Conservation (phyloP, 1,284 basidiomycete genomes). For the Leccinum variabile region DNA sequence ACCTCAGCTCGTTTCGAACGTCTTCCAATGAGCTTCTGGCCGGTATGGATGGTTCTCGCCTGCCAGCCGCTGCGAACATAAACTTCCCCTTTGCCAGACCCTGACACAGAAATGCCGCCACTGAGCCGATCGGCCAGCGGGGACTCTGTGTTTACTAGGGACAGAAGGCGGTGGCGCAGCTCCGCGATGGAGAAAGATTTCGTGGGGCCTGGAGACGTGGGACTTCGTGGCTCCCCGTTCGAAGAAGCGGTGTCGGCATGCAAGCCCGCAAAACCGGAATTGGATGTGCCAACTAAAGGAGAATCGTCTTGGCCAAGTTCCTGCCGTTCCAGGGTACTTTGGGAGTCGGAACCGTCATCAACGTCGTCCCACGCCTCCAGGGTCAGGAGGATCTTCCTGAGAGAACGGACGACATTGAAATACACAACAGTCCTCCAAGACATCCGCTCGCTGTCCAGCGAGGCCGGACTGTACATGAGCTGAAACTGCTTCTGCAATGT, state of each 20-base stretch:
- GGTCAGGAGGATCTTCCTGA: conserved; percentile 71
- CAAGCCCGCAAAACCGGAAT: conserved; percentile 13
- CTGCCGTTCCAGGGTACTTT: conserved; percentile 35
- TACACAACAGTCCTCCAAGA: conserved; percentile 84
- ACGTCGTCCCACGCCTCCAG: conserved; percentile 67
- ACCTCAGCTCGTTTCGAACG: conserved; percentile 24
- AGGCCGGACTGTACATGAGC: conserved; percentile 77
- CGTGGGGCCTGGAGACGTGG: conserved; percentile 30
- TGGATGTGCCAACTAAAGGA: conserved; percentile 21
- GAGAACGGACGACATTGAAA: conserved; percentile 76
- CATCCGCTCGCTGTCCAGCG: conserved; percentile 71
- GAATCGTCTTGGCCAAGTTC: conserved; percentile 29
- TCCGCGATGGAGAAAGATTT: conserved; percentile 41
- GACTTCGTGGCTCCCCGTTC: conserved; percentile 21
- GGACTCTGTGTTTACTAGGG: conserved; percentile 60
- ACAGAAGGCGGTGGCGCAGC: conserved; percentile 57
- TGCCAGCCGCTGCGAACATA: conserved; percentile 82
- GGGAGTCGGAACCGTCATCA: conserved; percentile 50
- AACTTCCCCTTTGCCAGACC: conserved; percentile 69
- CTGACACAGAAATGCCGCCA: conserved; percentile 67
- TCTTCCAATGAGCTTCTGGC: conserved; percentile 34
- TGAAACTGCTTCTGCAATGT: conserved; percentile 85
- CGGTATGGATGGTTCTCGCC: conserved; percentile 56
- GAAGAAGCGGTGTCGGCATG: conserved; percentile 13
- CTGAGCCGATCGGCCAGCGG: conserved; percentile 68